A percentile compares a stretch with the other conserved stretches of the same genome.
phyloP scores from a whole-genome alignment of 2,329 filamentous ascomycete genomes.

The Fusarium sp. region DNA sequence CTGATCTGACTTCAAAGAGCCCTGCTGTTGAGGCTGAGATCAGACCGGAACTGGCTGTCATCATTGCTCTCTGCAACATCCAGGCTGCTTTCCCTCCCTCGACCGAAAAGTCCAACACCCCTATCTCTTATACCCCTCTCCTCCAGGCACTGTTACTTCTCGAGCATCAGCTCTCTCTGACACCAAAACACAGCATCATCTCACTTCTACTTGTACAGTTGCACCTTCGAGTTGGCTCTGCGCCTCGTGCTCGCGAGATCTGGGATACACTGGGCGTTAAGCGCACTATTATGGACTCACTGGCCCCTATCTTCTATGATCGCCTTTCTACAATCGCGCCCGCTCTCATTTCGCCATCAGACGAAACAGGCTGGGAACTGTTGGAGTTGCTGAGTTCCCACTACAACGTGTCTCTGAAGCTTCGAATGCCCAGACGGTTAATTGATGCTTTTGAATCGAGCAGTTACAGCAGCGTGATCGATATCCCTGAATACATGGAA shows the following conservation, averaged over 20 bases:
- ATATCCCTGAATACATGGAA: constrained; percentile 61
- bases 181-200: constrained; percentile 61
- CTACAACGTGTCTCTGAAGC: constrained; percentile 61
- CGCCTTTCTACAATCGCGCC: constrained; percentile 67
- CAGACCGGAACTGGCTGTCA: constrained; percentile 53
- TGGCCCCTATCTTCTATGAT: constrained; percentile 68
- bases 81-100: constrained; percentile 49
- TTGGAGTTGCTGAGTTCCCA: constrained; percentile 61
- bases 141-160: constrained; percentile 65
- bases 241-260: constrained; percentile 60
- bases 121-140: constrained; percentile 51
- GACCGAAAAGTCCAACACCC: constrained; percentile 30
- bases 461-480: constrained; percentile 65
- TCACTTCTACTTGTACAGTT: constrained; percentile 66
- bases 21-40: constrained; percentile 44
- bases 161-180: constrained; percentile 62
- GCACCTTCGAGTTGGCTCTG: constrained; percentile 65
- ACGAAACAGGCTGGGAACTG: constrained; percentile 53
- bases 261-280: constrained; percentile 69
- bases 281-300: constrained; percentile 68
- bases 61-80: constrained; percentile 54
- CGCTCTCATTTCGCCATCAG: constrained; percentile 51
- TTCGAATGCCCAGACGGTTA: constrained; percentile 59
- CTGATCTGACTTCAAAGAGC: constrained; percentile 20
- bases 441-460: constrained; percentile 64